Evolutionary conservation across 192 early-diverging fungal species (phyloP).

Genomic region (Coemansia aciculifera): DNA sequence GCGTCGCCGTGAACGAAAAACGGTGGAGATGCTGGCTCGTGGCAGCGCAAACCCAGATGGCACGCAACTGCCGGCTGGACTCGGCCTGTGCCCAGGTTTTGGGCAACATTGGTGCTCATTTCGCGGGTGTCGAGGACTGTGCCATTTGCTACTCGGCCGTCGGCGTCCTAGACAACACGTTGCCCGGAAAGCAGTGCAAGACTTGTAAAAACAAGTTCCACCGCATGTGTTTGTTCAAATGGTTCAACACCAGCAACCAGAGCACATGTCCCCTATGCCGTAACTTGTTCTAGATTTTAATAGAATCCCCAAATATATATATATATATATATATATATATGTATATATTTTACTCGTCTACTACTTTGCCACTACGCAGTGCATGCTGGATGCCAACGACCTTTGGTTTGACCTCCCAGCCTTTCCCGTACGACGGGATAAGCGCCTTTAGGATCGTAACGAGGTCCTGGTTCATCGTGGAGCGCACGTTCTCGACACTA

Average conservation of each 20-base stretch:
- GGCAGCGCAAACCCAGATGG: conserved; percentile 54
- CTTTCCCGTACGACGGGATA: conserved; percentile 42
- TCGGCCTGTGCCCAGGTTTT: conserved; percentile 78
- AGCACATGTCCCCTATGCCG: conserved; percentile 74
- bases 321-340: too few species aligned
- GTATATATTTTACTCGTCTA: neutral
- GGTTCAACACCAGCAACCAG: conserved; percentile 70
- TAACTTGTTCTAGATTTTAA: conserved; percentile 38
- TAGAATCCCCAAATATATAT: neutral
- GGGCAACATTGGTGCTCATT: conserved; percentile 87
- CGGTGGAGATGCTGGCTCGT: conserved; percentile 58
- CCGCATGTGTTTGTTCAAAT: conserved; percentile 89
- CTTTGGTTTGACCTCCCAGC: conserved; percentile 13
- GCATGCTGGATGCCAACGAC: conserved; percentile 22
- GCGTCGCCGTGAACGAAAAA: conserved; percentile 53
- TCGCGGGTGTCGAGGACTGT: conserved; percentile 97
- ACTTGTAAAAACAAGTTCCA: conserved; percentile 98
- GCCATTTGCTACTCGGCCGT: conserved; percentile 98
- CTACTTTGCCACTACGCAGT: conserved; percentile 8
- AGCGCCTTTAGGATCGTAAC: conserved; percentile 35
- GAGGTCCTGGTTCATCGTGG: conserved; percentile 28
- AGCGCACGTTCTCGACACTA: conserved; percentile 13
- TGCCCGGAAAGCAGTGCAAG: conserved; percentile 86
- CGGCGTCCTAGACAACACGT: conserved; percentile 76
- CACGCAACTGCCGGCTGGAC: conserved; percentile 77